Conservation (phyloP, 495 filamentous ascomycete species). For the Hypoxylon fuscum region DNA sequence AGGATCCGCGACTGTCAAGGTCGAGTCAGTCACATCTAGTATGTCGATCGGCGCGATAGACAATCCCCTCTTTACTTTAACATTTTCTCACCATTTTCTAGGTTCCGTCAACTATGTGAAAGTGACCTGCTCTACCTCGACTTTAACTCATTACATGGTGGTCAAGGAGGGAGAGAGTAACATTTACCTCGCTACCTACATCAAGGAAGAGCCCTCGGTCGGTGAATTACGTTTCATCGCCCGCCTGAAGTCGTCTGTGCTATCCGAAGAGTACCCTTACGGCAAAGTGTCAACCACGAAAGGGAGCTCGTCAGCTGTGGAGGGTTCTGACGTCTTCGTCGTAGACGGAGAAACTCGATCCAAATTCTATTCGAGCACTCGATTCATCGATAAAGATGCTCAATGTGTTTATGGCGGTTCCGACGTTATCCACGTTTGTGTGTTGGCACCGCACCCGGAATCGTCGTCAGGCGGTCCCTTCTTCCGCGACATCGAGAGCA, state of each 20-base stretch:
- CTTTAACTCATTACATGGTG: conserved; percentile 70
- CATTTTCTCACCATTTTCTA: conserved; percentile 21
- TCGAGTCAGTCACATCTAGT: conserved; percentile 51
- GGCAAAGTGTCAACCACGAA: conserved; percentile 60
- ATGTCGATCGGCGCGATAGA: conserved; percentile 1
- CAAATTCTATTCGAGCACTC: conserved; percentile 74
- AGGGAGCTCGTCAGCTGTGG: conserved; percentile 59
- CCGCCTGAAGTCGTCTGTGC: conserved; percentile 63
- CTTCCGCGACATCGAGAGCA: conserved; percentile 71
- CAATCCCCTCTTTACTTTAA: conserved; percentile 2
- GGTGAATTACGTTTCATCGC: conserved; percentile 74
- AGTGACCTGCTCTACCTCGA: conserved; percentile 67
- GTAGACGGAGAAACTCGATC: conserved; percentile 69
- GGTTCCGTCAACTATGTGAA: conserved; percentile 63
- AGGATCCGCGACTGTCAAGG: conserved; percentile 65
- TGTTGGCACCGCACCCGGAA: conserved; percentile 61
- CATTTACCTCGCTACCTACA: conserved; percentile 72
- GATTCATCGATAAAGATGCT: conserved; percentile 72
- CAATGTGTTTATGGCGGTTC: conserved; percentile 64
- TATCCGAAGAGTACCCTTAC: conserved; percentile 65
- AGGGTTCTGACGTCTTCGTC: conserved; percentile 70
- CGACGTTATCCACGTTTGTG: conserved; percentile 60
- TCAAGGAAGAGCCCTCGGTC: conserved; percentile 64
- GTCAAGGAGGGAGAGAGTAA: conserved; percentile 66
- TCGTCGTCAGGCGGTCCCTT: conserved; percentile 66